These are phyloP conservation scores for Rhododendron williamsianum DNA, from an alignment of 148 eudicot genomes.

Conservation along the genomic window DNA sequence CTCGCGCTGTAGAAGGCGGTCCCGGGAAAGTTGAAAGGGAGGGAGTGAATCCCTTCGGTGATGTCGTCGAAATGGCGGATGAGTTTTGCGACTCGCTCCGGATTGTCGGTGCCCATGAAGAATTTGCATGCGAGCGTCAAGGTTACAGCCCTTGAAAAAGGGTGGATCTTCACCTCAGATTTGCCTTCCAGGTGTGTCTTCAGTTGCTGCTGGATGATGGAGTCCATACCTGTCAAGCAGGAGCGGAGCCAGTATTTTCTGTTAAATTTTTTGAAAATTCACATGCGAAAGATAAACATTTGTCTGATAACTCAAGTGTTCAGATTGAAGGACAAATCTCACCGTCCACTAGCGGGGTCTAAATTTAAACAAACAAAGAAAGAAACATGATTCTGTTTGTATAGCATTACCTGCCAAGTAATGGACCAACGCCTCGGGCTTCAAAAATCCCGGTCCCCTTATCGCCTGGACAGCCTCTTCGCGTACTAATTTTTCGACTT, in stretches of 20 bases:
- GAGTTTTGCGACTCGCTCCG: constrained; percentile 2
- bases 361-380: no score
- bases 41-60: constrained; percentile 5
- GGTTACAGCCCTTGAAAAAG: constrained; percentile 2
- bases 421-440: neutral
- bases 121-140: constrained; percentile 6
- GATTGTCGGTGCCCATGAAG: constrained; percentile 13
- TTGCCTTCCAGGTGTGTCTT: neutral
- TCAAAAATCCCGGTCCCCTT: neutral
- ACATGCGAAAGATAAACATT: no score
- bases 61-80: constrained; percentile 4
- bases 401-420: neutral
- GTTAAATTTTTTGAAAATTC: no score
- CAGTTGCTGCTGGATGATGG: neutral
- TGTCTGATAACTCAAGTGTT: no score
- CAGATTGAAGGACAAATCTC: no score
- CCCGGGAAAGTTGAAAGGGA: constrained; percentile 9
- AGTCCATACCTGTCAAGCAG: neutral
- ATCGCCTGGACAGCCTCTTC: no score
- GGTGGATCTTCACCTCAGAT: neutral
- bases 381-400: neutral
- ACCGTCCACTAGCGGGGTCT: no score
- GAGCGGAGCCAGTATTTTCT: no score
- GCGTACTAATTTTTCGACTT: neutral
- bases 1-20: neutral